phyloP scores from a whole-genome alignment of 2,329 filamentous ascomycete genomes.

The Colletotrichum chlorophyti region DNA sequence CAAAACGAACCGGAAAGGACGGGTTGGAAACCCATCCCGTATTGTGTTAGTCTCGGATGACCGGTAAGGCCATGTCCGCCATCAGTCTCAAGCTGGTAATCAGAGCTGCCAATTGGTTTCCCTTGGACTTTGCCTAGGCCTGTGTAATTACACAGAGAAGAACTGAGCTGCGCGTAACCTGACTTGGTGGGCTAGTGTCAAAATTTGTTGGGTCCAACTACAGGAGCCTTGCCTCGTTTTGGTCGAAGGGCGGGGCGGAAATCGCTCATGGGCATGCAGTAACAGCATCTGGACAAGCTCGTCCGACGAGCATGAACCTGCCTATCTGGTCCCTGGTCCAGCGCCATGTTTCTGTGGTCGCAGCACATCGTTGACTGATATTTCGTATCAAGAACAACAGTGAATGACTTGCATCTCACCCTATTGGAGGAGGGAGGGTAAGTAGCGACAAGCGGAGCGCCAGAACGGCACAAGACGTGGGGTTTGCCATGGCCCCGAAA shows the following conservation, averaged over 20 bases:
- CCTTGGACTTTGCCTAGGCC: not conserved
- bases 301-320: constrained; percentile 11
- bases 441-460: no score
- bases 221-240: constrained; percentile 4
- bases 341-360: constrained; percentile 1
- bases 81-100: not conserved
- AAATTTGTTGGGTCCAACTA: constrained; percentile 26
- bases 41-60: not conserved
- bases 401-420: constrained; percentile 8
- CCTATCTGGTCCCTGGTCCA: constrained; percentile 3
- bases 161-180: not conserved
- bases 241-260: not conserved
- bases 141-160: not conserved
- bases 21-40: no score
- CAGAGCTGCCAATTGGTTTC: not conserved
- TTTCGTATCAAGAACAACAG: not conserved
- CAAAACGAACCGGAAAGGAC: no score
- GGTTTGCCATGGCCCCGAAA: not conserved
- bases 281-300: not conserved
- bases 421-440: no score
- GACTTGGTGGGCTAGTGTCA: constrained; percentile 11
- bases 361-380: not conserved
- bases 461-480: constrained; percentile 10
- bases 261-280: not conserved
- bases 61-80: not conserved